Evolutionary conservation across 2,329 filamentous ascomycete species (phyloP), one percentile per base, ranked within the genome.

Genomic region (Neophaeococcomyces aloes): DNA sequence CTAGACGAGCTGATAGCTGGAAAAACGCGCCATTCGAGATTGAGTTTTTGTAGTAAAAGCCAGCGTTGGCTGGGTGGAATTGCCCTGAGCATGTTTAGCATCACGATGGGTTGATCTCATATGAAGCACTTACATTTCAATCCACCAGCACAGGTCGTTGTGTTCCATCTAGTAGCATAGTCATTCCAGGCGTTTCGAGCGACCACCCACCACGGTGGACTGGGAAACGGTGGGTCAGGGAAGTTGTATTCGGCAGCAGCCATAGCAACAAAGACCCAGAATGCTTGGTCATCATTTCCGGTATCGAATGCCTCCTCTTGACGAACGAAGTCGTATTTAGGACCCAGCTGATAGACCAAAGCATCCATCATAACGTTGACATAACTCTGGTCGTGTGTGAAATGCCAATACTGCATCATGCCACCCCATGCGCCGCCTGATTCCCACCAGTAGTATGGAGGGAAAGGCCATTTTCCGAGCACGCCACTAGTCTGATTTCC

Each of bases 21-120:
- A 93, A 88, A 59, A 91, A 78, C n/a, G 79, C 80, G 32, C 83
- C 85, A 60, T 91, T 91, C 48, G 79, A 80, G 53, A 88, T 76
- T 13, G 79, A 74, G 65, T 89, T 89, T 64, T 88, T 91, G 73
- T 93, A 91, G 56, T 78, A 72, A 59, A 87, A 80, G 11, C 86
- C 86, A 49, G 78, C 78, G 59, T 93, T 89, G 54, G 74, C 76
- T 1, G 73, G 65, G 60, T 81, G 88, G 53, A 94, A 86, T 66
- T 94, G 86, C 84, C 84, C 39, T 42, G 21, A 3, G 7, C 13
- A 10, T 11, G 7, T n/a, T 42, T 32, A 42, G 39, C 31, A 15
- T 18, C 11, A 7, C 29, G 6, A 27, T 5, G 25, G 10, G 5
- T 8, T 27, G 21, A 5, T 15, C 32, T 17, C 4, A 27, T 23